Percentiles rank a stretch among this genome's conserved stretches.
phyloP scores from a whole-genome alignment of 495 filamentous ascomycete genomes.

The Diplogelasinospora grovesii region DNA sequence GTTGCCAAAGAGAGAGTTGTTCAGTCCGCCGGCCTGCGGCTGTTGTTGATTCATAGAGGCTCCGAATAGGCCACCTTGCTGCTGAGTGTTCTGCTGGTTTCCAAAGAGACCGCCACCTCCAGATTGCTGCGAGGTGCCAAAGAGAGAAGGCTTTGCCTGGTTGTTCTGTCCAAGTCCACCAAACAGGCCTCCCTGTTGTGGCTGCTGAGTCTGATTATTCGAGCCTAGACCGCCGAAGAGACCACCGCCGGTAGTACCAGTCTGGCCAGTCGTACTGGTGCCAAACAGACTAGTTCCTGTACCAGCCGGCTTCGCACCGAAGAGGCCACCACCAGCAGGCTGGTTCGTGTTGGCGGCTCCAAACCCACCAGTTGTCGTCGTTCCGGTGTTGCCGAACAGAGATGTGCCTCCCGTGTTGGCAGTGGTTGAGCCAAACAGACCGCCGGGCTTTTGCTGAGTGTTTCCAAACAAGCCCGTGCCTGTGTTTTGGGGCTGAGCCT shows the following conservation, averaged over 20 bases:
- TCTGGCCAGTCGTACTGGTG: slow-evolving; percentile 22
- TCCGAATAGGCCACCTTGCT: slow-evolving; percentile 36
- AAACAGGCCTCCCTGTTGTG: slow-evolving; percentile 36
- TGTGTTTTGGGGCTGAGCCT: slow-evolving; percentile 26
- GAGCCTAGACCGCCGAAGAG: slow-evolving; percentile 44
- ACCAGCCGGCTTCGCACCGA: slow-evolving; percentile 49
- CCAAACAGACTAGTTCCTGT: slow-evolving; percentile 44
- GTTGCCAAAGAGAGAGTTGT: slow-evolving; percentile 33
- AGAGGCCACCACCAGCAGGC: slow-evolving; percentile 47
- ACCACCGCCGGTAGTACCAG: slow-evolving; percentile 28
- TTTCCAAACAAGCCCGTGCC: slow-evolving; percentile 57
- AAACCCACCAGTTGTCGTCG: slow-evolving; percentile 9
- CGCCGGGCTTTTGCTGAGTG: slow-evolving; percentile 40
- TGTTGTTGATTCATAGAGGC: slow-evolving; percentile 36
- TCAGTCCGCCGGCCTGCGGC: slow-evolving; percentile 30
- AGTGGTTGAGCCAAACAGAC: slow-evolving; percentile 44
- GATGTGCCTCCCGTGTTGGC: slow-evolving; percentile 31
- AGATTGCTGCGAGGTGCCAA: slow-evolving; percentile 31
- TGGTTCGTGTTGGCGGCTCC: slow-evolving; percentile 22
- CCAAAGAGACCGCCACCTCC: slow-evolving; percentile 61
- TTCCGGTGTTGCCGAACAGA: slow-evolving; percentile 36
- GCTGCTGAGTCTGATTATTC: slow-evolving; percentile 53
- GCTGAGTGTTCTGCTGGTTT: slow-evolving; percentile 39
- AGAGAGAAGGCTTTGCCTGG: slow-evolving; percentile 39
- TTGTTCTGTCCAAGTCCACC: slow-evolving; percentile 31